Evolutionary conservation across 345 rosid genomes (phyloP).

Genomic region (Pelargonium nanum): DNA sequence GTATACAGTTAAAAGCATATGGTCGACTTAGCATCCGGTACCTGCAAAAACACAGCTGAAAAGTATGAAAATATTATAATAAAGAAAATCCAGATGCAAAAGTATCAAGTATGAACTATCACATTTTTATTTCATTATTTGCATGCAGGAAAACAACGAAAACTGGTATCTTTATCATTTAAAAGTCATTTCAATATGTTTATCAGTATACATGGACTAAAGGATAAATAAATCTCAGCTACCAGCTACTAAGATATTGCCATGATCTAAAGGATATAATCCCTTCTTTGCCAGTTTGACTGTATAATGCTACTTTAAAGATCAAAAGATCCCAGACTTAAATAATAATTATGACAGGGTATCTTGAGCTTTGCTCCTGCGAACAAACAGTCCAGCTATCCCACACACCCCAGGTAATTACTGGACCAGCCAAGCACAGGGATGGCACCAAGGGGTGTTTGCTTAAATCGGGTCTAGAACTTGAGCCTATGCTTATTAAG

Average conservation of each 20-base stretch:
- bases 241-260: too few relatives aligned
- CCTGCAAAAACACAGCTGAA: constrained; percentile 28
- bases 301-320: too few relatives aligned
- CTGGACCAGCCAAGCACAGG: neutral
- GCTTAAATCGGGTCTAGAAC: neutral
- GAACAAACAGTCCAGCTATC: too few relatives aligned
- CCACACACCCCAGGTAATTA: too few relatives aligned
- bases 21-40: constrained; percentile 91
- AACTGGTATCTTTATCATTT: neutral
- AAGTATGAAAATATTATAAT: constrained; percentile 2
- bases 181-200: neutral
- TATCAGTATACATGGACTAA: neutral
- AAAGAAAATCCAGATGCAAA: neutral
- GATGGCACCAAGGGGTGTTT: neutral
- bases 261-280: too few relatives aligned
- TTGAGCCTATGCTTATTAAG: neutral
- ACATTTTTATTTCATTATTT: too few relatives aligned
- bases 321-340: too few relatives aligned
- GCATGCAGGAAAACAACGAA: neutral
- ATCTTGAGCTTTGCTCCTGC: too few relatives aligned
- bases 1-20: constrained; percentile 82
- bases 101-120: constrained; percentile 4
- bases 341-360: too few relatives aligned
- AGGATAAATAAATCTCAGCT: too few relatives aligned
- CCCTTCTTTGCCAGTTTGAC: too few relatives aligned